These are phyloP conservation scores for Flaveria bidentis DNA, from an alignment of 129 eudicot species.

Conservation along the genomic window DNA sequence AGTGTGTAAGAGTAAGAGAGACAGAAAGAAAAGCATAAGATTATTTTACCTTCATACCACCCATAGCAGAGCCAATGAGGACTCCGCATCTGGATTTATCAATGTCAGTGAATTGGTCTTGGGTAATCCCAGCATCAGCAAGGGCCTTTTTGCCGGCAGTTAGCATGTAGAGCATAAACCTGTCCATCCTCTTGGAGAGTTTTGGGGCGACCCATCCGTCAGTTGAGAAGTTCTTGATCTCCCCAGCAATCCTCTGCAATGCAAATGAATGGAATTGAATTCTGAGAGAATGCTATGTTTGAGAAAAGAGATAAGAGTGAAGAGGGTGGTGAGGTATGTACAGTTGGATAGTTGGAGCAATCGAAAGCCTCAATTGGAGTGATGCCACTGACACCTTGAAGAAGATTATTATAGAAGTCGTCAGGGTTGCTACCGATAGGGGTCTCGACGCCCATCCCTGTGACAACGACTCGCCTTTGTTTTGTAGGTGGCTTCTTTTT, in stretches of 20 bases:
- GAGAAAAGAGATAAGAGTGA: not conserved
- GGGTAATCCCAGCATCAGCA: conserved; percentile 76
- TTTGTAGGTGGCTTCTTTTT: conserved; percentile 63
- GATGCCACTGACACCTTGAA: conserved; percentile 86
- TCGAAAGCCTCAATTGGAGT: conserved; percentile 84
- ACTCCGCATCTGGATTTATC: conserved; percentile 85
- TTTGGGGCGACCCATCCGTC: conserved; percentile 93
- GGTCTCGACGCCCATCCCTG: conserved; percentile 95
- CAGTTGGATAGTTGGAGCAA: conserved; percentile 79
- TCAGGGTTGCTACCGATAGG: conserved; percentile 76
- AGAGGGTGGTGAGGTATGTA: not conserved
- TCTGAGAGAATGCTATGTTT: not conserved
- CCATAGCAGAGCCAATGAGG: conserved; percentile 91
- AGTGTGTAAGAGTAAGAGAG: not conserved
- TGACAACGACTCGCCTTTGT: conserved; percentile 87
- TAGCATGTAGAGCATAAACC: conserved; percentile 94
- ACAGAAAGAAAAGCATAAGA: too few relatives aligned
- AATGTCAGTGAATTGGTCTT: conserved; percentile 60
- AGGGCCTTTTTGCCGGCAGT: conserved; percentile 97
- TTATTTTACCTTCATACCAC: conserved; percentile 88
- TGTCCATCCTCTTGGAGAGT: conserved; percentile 85
- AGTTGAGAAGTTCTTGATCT: conserved; percentile 82
- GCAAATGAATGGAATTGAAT: not conserved
- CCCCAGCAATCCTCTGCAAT: conserved; percentile 95
- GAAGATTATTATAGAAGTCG: conserved; percentile 71